Conservation (phyloP, 2,329 filamentous ascomycete genomes). For the Sporothrix inflata region DNA sequence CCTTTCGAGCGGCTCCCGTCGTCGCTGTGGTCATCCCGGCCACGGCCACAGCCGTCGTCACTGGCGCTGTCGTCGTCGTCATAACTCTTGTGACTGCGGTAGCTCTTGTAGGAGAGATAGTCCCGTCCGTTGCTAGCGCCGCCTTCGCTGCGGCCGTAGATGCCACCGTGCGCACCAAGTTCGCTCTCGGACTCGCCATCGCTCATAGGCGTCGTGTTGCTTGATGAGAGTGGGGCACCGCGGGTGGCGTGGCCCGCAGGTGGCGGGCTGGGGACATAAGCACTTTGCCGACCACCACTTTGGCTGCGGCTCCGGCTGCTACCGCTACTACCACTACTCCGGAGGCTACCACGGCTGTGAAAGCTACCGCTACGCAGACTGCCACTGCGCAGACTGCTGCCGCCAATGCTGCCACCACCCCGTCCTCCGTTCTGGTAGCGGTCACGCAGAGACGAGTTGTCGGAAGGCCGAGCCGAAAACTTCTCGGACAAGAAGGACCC, state of each 20-base stretch:
- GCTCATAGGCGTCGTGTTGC: slow-evolving; percentile 28
- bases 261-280: background rate
- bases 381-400: background rate
- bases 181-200: slow-evolving; percentile 21
- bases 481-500: slow-evolving; percentile 18
- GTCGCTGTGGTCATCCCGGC: background rate
- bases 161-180: background rate
- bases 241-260: background rate
- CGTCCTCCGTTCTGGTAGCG: slow-evolving; percentile 16
- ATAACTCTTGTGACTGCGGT: slow-evolving; percentile 10
- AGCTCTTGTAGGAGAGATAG: slow-evolving; percentile 10
- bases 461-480: slow-evolving; percentile 6
- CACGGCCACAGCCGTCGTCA: background rate
- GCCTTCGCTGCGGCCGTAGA: background rate
- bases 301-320: background rate
- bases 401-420: background rate
- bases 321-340: background rate
- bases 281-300: background rate
- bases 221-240: slow-evolving; percentile 14
- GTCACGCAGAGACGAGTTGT: slow-evolving; percentile 23
- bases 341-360: background rate
- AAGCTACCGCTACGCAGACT: too few species aligned
- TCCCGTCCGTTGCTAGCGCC: background rate
- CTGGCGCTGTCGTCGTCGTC: background rate
- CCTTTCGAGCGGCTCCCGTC: slow-evolving; percentile 12